These are phyloP conservation scores for Rhizophora mangle DNA, from an alignment of 345 rosid species.

Conservation along the genomic window DNA sequence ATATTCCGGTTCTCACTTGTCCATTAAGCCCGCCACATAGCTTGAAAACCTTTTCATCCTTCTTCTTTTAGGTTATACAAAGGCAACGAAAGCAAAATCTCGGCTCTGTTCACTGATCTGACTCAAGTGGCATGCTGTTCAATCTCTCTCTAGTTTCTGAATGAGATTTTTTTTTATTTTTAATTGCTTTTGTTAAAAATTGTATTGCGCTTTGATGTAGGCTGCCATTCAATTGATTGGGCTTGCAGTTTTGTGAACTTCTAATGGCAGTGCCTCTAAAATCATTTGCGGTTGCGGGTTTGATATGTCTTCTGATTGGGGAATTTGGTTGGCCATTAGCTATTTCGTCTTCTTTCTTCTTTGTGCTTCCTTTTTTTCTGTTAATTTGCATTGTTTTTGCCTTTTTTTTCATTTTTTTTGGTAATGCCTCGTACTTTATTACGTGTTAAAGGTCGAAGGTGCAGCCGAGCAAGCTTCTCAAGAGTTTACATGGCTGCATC, in stretches of 20 bases:
- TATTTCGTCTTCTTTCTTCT: not conserved
- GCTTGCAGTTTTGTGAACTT: too few species aligned
- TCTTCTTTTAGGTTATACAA: conserved; percentile 40
- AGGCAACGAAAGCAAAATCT: conserved; percentile 52
- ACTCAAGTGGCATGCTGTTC: conserved; percentile 34
- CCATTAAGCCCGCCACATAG: too few species aligned
- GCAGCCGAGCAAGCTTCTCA: conserved; percentile 48
- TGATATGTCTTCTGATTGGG: conserved; percentile 48
- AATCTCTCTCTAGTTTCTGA: not conserved
- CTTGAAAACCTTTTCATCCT: not conserved
- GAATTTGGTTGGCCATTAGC: conserved; percentile 45
- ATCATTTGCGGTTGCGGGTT: conserved; percentile 40
- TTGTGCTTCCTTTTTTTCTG: too few species aligned
- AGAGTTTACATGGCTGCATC: conserved; percentile 42
- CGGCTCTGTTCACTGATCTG: conserved; percentile 31
- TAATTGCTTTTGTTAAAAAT: not conserved
- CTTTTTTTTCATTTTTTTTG: not conserved
- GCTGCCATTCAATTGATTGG: conserved; percentile 39
- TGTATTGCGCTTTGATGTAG: conserved; percentile 29
- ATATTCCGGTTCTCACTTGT: too few species aligned
- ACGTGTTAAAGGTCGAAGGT: conserved; percentile 47
- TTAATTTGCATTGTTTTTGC: too few species aligned
- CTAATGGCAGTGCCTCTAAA: conserved; percentile 3
- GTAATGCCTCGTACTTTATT: conserved; percentile 8
- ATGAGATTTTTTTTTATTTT: not conserved